phyloP scores from a whole-genome alignment of 805 yeast genomes.

The Suhomyces sp. region DNA sequence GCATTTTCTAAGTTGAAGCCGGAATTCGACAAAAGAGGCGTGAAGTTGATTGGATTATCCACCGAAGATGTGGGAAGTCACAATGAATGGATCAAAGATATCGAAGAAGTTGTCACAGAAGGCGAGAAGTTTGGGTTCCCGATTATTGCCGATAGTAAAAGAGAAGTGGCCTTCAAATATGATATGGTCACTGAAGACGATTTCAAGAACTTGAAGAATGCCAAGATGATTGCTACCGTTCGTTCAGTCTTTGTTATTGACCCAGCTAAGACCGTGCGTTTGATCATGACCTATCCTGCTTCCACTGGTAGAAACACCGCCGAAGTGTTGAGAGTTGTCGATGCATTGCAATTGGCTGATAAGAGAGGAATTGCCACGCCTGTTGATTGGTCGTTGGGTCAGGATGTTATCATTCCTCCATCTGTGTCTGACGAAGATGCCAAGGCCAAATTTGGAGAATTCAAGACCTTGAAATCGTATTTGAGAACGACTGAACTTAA shows the following conservation, averaged over 20 bases:
- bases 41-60: slow-evolving; percentile 66
- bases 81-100: slow-evolving; percentile 68
- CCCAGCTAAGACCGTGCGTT: slow-evolving; percentile 61
- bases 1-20: slow-evolving; percentile 72
- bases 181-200: slow-evolving; percentile 75
- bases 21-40: slow-evolving; percentile 63
- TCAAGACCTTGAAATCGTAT: slow-evolving; percentile 61
- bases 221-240: slow-evolving; percentile 65
- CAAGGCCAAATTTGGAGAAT: slow-evolving; percentile 58
- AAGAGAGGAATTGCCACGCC: slow-evolving; percentile 65
- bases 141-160: slow-evolving; percentile 63
- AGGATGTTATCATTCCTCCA: slow-evolving; percentile 73
- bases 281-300: slow-evolving; percentile 68
- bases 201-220: slow-evolving; percentile 62
- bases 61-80: slow-evolving; percentile 65
- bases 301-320: slow-evolving; percentile 77
- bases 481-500: slow-evolving; percentile 50
- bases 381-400: slow-evolving; percentile 70
- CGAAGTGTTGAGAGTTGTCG: slow-evolving; percentile 68
- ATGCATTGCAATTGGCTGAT: slow-evolving; percentile 67
- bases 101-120: slow-evolving; percentile 56
- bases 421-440: slow-evolving; percentile 61
- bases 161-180: slow-evolving; percentile 58
- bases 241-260: slow-evolving; percentile 73
- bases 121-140: slow-evolving; percentile 62